Evolutionary conservation across 495 filamentous ascomycete genomes (phyloP), one percentile per base, ranked within the genome.

Genomic region (Neurospora sp.): DNA sequence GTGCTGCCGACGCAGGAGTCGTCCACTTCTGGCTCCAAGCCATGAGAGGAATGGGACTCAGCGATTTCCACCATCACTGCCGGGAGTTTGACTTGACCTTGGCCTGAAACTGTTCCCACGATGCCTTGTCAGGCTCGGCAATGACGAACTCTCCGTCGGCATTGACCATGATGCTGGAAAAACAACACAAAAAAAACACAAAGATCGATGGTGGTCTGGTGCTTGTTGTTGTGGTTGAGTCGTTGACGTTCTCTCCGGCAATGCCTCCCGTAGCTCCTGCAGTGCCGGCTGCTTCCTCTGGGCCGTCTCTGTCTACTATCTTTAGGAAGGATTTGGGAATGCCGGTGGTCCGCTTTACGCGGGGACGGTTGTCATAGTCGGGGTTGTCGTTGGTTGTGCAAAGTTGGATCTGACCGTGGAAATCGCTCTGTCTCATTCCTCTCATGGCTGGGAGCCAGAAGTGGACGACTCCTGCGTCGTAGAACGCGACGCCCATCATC

Each of bases 371-470:
- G 81, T 98, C 95, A 77, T 92, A 98, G 59, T 93, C 93, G 3
- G 96, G 95, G 77, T 99, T 95, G 80, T 97, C 92, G 79, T 99
- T 99, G 18, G 96, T 99, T 20, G 96, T 96, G 74, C 96, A 99
- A 10, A 90, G 89, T 82, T 98, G 93, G 71, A 99, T 99, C 94
- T 31, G 27, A 31, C 27, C 27, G 27, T 3, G 27, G 2, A 31
- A 31, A 31, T 31, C 27, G 27, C 27, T 31, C 27, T 31, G 27
- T 31, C 27, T 31, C 27, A 31, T 31, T 31, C 27, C 2, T 31
- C 27, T 31, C 27, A 31, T 31, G 27, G 27, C 27, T 31, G 27
- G 27, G 27, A 31, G 27, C 27, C 27, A 31, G 27, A 31, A 31
- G 27, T 31, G 27, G 27, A 31, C 27, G 27, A 31, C 2, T 3